Conservation (phyloP, 768 basidiomycete genomes). For the Russula brevipes region DNA sequence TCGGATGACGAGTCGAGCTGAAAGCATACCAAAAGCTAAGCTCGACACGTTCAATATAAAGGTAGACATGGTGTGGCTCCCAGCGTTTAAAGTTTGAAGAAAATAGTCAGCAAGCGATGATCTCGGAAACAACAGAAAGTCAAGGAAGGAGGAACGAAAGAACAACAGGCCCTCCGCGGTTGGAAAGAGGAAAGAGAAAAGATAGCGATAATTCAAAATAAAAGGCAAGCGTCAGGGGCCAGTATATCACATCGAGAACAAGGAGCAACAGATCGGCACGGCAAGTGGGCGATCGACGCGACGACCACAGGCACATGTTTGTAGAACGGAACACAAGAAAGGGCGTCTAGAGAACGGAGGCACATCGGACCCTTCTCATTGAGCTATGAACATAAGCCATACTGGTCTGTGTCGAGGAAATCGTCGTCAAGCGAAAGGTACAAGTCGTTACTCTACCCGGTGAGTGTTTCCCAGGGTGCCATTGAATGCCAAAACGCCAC, state of each 20-base stretch:
- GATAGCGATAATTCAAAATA: not conserved
- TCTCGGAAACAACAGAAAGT: not conserved
- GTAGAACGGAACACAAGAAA: not conserved
- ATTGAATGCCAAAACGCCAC: not conserved
- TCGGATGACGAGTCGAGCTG: not conserved
- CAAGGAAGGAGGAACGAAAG: not conserved
- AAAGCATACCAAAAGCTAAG: not conserved
- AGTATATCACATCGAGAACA: not conserved
- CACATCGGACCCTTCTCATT: not conserved
- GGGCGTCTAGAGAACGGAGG: not conserved
- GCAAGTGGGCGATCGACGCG: not conserved
- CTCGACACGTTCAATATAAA: slow-evolving; percentile 5
- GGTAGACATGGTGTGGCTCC: not conserved
- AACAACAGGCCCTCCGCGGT: not conserved
- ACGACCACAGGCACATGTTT: not conserved
- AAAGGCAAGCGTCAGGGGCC: not conserved
- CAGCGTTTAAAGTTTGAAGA: not conserved
- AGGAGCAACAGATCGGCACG: not conserved
- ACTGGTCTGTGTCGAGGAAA: not conserved
- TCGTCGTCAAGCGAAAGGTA: not conserved
- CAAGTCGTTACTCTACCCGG: not conserved
- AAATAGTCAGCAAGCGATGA: not conserved
- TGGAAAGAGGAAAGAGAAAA: not conserved
- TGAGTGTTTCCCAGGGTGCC: not conserved
- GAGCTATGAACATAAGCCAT: not conserved